These are phyloP conservation scores for Ceratocystis huliohia DNA, from an alignment of 2,329 filamentous ascomycete genomes.

Conservation along the genomic window DNA sequence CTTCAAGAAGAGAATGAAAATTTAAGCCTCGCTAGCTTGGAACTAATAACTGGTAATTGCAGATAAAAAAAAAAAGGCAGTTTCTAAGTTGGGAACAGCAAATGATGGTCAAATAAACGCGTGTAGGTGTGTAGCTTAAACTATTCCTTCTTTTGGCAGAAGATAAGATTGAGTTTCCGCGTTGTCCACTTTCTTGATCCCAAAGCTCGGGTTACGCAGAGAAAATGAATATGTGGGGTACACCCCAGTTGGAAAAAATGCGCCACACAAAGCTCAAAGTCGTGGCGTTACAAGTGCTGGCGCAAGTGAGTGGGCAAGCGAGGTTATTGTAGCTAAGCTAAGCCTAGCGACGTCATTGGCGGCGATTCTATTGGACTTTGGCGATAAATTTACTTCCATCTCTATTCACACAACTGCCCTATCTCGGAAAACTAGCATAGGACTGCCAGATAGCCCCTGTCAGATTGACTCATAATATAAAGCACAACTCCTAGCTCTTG, in stretches of 20 bases:
- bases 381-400: background rate
- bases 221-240: background rate
- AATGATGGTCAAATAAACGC: background rate
- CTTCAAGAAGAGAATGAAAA: too few species aligned
- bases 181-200: background rate
- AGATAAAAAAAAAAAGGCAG: background rate
- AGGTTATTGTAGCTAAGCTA: background rate
- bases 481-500: too few species aligned
- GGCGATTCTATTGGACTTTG: background rate
- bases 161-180: background rate
- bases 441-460: too few species aligned
- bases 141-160: background rate
- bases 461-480: too few species aligned
- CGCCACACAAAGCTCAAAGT: background rate
- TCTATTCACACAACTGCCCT: too few species aligned
- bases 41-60: background rate
- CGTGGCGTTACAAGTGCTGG: too few species aligned
- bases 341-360: background rate
- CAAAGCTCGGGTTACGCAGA: conserved; percentile 1
- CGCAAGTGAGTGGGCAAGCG: too few species aligned
- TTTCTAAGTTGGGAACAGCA: background rate
- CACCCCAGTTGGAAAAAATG: background rate
- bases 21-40: too few species aligned
- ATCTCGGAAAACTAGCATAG: too few species aligned
- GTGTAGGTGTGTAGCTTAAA: background rate